Evolutionary conservation across 208 protist genomes (phyloP), one percentile per base, ranked within the genome.

Genomic region (Naegleria fowleri): DNA sequence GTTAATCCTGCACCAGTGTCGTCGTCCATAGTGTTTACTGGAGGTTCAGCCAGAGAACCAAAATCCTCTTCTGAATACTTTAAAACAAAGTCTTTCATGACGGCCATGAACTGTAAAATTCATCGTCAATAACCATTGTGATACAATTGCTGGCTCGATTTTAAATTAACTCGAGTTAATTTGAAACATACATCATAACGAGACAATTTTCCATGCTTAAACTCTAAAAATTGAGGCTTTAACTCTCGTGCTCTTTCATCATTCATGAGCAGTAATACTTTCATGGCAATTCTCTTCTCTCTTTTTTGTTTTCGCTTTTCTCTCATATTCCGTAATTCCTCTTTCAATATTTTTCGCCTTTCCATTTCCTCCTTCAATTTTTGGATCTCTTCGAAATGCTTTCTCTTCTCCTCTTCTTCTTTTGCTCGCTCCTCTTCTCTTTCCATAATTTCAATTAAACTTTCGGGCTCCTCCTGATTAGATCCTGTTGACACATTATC

Each of bases 261-360:
- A 38, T 88, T 39, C 41, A 88, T 36, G 15, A 15, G 22, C 41
- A 88, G 22, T n/a, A 88, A 29, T 58, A 88, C 40, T 58, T 88
- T 58, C 85, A 88, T 88, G 19, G 85, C 85, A n/a, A 88, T 29
- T 58, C 40, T 29, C 36, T 58, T 88, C 38, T 88, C 85, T 58
- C 43, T 58, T 58, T 11, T 88, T 36, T 39, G 43, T 88, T 40
- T 39, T 88, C 43, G 55, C 40, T 39, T 51, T 7, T 88, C 43
- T 39, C 33, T 88, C 85, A 88, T 88, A 13, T 58, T 88, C 38
- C 38, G 5, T 6, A 58, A 11, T 40, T 58, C 85, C 11, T 88
- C 36, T 43, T 43, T 40, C 13, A 39, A 13, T 38, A 43, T 88
- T 25, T 6, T 33, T 88, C 40, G 51, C 22, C 9, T 48, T 38